These are phyloP conservation scores for Albatrellus ellisii DNA, from an alignment of 768 basidiomycete species.

Conservation along the genomic window DNA sequence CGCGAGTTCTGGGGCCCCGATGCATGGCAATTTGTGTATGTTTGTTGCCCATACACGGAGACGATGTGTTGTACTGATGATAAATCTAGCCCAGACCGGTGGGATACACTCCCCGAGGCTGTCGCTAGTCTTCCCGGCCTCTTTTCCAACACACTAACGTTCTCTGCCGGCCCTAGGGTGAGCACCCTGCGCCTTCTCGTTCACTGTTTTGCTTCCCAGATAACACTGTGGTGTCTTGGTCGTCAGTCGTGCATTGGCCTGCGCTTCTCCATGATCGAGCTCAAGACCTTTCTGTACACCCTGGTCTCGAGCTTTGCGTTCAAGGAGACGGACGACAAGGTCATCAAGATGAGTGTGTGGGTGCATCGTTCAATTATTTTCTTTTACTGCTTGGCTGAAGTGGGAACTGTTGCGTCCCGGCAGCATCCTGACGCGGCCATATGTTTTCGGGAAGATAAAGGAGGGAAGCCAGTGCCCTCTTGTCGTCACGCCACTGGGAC, in stretches of 20 bases:
- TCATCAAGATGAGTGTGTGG: slow-evolving; percentile 59
- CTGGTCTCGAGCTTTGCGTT: slow-evolving; percentile 59
- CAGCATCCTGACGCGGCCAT: slow-evolving; percentile 18
- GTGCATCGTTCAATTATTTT: slow-evolving; percentile 10
- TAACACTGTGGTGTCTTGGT: too few species aligned
- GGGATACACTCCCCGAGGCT: slow-evolving; percentile 59
- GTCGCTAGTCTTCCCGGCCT: slow-evolving; percentile 49
- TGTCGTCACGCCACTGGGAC: slow-evolving; percentile 15
- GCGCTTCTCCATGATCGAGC: slow-evolving; percentile 72
- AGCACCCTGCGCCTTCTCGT: slow-evolving; percentile 18
- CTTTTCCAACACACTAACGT: slow-evolving; percentile 55
- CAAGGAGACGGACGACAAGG: slow-evolving; percentile 60
- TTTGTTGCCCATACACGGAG: neutral
- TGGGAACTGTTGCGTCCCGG: neutral
- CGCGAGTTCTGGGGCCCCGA: slow-evolving; percentile 65
- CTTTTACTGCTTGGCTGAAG: neutral
- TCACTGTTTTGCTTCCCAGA: neutral
- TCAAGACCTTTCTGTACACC: slow-evolving; percentile 60
- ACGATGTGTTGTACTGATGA: neutral
- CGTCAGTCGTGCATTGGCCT: slow-evolving; percentile 72
- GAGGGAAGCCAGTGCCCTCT: slow-evolving; percentile 21
- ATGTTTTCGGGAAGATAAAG: slow-evolving; percentile 16
- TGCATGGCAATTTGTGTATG: slow-evolving; percentile 68
- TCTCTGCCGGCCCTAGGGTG: slow-evolving; percentile 77
- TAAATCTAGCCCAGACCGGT: slow-evolving; percentile 48